phyloP scores from a whole-genome alignment of 768 basidiomycete genomes.

The Lentinus tigrinus region DNA sequence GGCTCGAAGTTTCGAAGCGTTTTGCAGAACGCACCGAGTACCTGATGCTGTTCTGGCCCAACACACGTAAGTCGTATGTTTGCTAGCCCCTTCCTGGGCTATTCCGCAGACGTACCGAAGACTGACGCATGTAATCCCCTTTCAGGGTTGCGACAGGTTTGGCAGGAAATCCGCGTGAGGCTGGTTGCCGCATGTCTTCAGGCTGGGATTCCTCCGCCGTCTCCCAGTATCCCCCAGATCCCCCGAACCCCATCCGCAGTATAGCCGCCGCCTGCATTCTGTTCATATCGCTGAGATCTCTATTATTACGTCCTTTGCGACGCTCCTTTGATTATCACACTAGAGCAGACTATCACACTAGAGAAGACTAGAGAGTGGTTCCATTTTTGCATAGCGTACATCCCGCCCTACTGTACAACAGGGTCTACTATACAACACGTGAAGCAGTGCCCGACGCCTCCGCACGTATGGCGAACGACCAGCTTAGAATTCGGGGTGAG shows the following conservation, averaged over 20 bases:
- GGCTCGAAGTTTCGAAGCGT: background rate
- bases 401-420: too few species aligned
- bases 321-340: too few species aligned
- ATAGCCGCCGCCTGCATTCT: too few species aligned
- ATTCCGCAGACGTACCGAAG: too few species aligned
- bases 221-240: background rate
- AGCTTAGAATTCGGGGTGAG: slow-evolving; percentile 1
- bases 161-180: slow-evolving; percentile 3
- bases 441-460: too few species aligned
- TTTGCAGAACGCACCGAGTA: slow-evolving; percentile 1
- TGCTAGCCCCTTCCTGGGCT: too few species aligned
- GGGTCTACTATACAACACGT: too few species aligned
- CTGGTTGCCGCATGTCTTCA: slow-evolving; percentile 6
- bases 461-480: too few species aligned
- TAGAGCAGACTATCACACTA: too few species aligned
- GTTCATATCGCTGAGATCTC: too few species aligned
- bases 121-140: background rate
- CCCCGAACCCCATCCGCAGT: background rate
- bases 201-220: slow-evolving; percentile 3
- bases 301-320: too few species aligned
- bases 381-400: too few species aligned
- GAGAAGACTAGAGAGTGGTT: background rate
- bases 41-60: slow-evolving; percentile 13
- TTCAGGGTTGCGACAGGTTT: slow-evolving; percentile 1
- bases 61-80: slow-evolving; percentile 1